phyloP scores from a whole-genome alignment of 1,139 yeast species.

The Spencermartinsiella ligniputridi region DNA sequence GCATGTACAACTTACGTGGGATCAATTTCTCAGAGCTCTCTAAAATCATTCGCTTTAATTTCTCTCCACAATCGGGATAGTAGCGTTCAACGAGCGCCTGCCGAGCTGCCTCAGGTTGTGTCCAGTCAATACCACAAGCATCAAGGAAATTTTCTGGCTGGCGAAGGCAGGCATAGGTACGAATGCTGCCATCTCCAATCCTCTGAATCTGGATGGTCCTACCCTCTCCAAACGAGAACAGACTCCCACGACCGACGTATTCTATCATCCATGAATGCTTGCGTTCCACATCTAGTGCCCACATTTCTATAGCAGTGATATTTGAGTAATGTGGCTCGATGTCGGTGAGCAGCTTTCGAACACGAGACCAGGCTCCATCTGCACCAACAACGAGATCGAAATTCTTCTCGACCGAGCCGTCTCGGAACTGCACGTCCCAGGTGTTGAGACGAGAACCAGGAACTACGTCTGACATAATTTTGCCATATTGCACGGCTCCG shows the following conservation, averaged over 20 bases:
- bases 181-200: background rate
- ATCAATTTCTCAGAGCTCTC: constrained; percentile 1
- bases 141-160: constrained; percentile 1
- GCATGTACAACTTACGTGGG: constrained; percentile 1
- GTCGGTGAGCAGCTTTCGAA: constrained; percentile 4
- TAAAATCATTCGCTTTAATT: background rate
- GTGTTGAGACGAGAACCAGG: background rate
- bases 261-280: constrained; percentile 1
- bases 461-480: background rate
- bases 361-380: constrained; percentile 31
- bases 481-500: background rate
- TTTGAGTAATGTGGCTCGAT: background rate
- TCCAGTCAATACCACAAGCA: background rate
- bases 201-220: background rate
- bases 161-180: constrained; percentile 1
- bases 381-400: constrained; percentile 36
- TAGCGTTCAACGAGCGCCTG: background rate
- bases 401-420: background rate
- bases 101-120: background rate
- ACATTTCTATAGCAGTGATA: background rate
- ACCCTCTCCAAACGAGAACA: background rate
- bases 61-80: constrained; percentile 1
- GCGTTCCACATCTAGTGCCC: background rate
- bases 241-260: constrained; percentile 1
- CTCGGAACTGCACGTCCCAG: background rate